Base-by-base conservation (phyloP, 176 grass and related monocot genomes). In the Zoysia pacifica region DNA sequence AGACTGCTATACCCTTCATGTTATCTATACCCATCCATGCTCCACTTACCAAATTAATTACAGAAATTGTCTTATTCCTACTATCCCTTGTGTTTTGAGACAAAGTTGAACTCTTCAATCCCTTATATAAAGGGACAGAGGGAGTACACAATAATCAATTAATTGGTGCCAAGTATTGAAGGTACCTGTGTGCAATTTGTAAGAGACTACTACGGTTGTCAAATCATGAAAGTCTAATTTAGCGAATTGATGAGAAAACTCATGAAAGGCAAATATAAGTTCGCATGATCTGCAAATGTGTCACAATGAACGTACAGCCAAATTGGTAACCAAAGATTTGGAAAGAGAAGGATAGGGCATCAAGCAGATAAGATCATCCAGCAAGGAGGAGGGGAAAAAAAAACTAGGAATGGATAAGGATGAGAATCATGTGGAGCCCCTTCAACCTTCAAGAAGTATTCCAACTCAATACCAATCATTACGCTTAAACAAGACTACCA, bases 291-390 rank as follows among this genome's bases (percentile, higher is more conserved):
- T 7, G 50, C 50, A 72, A 74, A 81, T 81, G 54, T 86, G 85
- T 77, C 74, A 15, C 43, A 88, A 44, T 49, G 35, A 73, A 69
- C 66, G 58, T 72, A 67, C 39, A 73, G 51, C 69, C 65, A 73
- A 76, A 92, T 74, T 49, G 53, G 67, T 74, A 83, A 85, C 69
- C 82, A 83, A 78, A 82, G 56, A 48, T 62, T 84, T 46, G 48
- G 85, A 82, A 85, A 87, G 58, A 53, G 20, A 59, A 86, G 78
- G 55, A 80, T 72, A 48, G 56, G 19, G 60, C 51, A 11, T 72
- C 53, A 85, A 85, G 78, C 9, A 91, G 86, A 91, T 85, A 94
- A 89, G 87, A 91, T 86, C 86, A 87, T 72, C 78, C 74, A 68
- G 38, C 81, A 77, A 76, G 45, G 62, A 79, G 20, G 60, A 51